Base-by-base conservation (phyloP, 306 rosid genomes). In the Rosa chinensis region DNA sequence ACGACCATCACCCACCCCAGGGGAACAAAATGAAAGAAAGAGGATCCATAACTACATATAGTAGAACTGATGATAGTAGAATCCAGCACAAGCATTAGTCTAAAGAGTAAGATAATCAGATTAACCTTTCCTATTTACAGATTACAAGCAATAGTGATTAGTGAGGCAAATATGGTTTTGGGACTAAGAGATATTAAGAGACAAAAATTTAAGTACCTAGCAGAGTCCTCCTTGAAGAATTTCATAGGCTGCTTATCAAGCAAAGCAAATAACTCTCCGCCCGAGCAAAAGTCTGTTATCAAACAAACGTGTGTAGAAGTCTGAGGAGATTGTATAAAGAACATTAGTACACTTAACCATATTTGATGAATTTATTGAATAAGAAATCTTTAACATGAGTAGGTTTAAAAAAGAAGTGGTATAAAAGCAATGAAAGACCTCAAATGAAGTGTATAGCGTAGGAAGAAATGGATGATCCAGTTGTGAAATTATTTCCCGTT, bases 381-480 rank as follows among this genome's bases (percentile, higher is more conserved):
- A 62, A 48, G 5, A 12, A 32, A 59, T 9, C 13, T 58, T 70
- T 37, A 48, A 69, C 23, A 18, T 17, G 71, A 66, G 17, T 1
- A 35, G 0, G 12, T 66, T 13, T 16, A 66, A 63, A 18, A 20
- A 20, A 32, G 48, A 58, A 49, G 48, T 58, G 28, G 50, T 43
- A 59, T 17, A 16, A 58, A 35, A 56, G 73, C 66, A 47, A 74
- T 32, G 79, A 37, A 23, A 72, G 79, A 95, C 99, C 97, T 92
- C 93, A 86, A 92, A 95, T 82, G 99, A 95, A 77, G 97, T 80
- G 90, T 95, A 95, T 14, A 95, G 84, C 1, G 99, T 69, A 75
- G 98, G 99, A 84, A 95, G 97, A 86, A 95, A 92, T 80, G 99
- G 99, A 88, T 95, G 99, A 77, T 95, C 99, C 69, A 95, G 87